These are phyloP conservation scores for Cucurbita ficifolia DNA, from an alignment of 306 rosid genomes.

Conservation along the genomic window DNA sequence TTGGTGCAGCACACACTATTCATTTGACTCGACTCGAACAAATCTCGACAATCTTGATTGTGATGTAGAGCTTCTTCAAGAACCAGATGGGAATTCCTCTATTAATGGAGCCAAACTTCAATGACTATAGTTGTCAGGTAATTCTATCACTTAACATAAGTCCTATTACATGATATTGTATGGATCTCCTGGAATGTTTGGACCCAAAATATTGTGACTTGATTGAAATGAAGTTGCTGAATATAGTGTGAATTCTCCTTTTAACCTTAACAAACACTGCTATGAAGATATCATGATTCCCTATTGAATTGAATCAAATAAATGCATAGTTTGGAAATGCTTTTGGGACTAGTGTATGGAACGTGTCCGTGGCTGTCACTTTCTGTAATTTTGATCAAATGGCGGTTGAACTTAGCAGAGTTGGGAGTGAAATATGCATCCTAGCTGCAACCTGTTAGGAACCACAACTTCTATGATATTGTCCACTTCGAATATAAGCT, in stretches of 20 bases:
- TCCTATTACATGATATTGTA: neutral
- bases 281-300: neutral
- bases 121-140: slow-evolving; percentile 84
- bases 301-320: neutral
- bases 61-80: slow-evolving; percentile 56
- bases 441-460: neutral
- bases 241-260: neutral
- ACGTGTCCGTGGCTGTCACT: neutral
- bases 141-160: neutral
- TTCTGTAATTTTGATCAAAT: neutral
- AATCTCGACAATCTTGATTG: slow-evolving; percentile 2
- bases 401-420: neutral
- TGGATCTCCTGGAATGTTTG: neutral
- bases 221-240: neutral
- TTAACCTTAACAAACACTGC: neutral
- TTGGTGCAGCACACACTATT: neutral
- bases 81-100: slow-evolving; percentile 87
- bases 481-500: no score
- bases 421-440: neutral
- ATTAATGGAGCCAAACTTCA: slow-evolving; percentile 82
- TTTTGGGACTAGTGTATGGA: neutral
- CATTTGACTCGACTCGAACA: slow-evolving; percentile 1
- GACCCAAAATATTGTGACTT: neutral
- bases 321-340: neutral
- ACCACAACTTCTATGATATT: no score